Evolutionary conservation across 257 asterid species (phyloP).

Genomic region (Petrea volubilis): DNA sequence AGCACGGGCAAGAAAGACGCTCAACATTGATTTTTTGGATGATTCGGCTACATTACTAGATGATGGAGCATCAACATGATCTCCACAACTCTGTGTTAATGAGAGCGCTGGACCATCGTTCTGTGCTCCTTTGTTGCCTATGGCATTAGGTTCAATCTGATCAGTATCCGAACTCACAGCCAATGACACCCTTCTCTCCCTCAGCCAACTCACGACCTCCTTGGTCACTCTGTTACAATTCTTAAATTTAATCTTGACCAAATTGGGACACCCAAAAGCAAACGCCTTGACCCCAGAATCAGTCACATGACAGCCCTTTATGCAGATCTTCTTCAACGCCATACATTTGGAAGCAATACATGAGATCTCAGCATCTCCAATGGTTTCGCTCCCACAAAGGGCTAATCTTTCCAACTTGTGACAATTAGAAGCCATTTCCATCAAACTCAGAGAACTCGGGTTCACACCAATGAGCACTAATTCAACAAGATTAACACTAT

Average conservation of each 20-base stretch:
- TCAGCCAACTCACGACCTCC: constrained; percentile 23
- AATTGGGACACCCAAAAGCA: constrained; percentile 30
- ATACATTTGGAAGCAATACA: background rate
- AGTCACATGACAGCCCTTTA: constrained; percentile 27
- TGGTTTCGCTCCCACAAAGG: constrained; percentile 29
- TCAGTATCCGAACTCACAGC: constrained; percentile 17
- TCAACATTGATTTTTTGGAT: constrained; percentile 23
- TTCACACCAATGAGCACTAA: constrained; percentile 30
- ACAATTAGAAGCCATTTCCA: constrained; percentile 18
- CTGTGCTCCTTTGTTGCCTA: background rate
- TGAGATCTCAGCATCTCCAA: constrained; percentile 32
- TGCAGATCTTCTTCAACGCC: constrained; percentile 32
- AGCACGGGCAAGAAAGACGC: constrained; percentile 30
- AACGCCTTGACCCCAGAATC: constrained; percentile 25
- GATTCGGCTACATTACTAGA: constrained; percentile 22
- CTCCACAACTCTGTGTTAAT: background rate
- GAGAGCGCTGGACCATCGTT: constrained; percentile 5
- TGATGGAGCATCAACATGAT: constrained; percentile 13
- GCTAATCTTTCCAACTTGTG: constrained; percentile 26
- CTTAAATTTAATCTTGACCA: constrained; percentile 30
- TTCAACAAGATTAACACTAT: constrained; percentile 23
- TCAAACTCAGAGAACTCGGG: constrained; percentile 9
- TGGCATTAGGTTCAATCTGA: constrained; percentile 11
- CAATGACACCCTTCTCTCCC: constrained; percentile 20
- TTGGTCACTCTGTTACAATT: constrained; percentile 26